Conservation (phyloP, 805 yeast genomes). For the Saccharomyces kudriavzevii region DNA sequence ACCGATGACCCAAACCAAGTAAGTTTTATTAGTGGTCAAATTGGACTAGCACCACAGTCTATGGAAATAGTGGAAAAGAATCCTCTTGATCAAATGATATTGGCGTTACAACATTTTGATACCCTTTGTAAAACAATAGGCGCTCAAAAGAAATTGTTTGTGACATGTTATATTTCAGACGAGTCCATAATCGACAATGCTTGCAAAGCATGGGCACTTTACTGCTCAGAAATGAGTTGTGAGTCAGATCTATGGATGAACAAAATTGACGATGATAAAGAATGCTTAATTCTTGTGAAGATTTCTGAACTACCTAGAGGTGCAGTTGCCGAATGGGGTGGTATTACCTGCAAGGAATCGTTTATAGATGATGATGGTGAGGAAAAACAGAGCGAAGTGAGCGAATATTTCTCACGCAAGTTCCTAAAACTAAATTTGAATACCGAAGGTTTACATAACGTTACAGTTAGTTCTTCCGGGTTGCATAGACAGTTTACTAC, state of each 20-base stretch:
- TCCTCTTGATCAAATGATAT: conserved; percentile 32
- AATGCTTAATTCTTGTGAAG: conserved; percentile 42
- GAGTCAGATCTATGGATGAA: conserved; percentile 18
- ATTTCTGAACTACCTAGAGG: conserved; percentile 53
- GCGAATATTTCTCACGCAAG: neutral
- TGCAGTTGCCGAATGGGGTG: conserved; percentile 72
- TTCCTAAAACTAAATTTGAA: neutral
- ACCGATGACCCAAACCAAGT: conserved; percentile 41
- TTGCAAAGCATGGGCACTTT: conserved; percentile 38
- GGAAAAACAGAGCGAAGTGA: conserved; percentile 31
- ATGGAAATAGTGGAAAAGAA: conserved; percentile 43
- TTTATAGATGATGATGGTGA: conserved; percentile 34
- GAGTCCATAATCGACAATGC: conserved; percentile 26
- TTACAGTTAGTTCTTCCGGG: conserved; percentile 2
- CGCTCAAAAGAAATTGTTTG: conserved; percentile 37
- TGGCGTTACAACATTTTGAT: conserved; percentile 69
- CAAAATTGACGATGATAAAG: conserved; percentile 18
- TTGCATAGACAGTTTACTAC: conserved; percentile 13
- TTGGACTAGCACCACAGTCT: conserved; percentile 67
- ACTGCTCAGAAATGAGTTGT: conserved; percentile 25
- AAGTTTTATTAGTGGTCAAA: conserved; percentile 79
- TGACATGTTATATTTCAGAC: conserved; percentile 49
- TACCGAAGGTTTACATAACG: neutral
- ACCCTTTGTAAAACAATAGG: conserved; percentile 51
- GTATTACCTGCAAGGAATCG: conserved; percentile 40